Evolutionary conservation across 163 green algal species (phyloP), one percentile per base, ranked within the genome.

Genomic region (Scenedesmus sp.): DNA sequence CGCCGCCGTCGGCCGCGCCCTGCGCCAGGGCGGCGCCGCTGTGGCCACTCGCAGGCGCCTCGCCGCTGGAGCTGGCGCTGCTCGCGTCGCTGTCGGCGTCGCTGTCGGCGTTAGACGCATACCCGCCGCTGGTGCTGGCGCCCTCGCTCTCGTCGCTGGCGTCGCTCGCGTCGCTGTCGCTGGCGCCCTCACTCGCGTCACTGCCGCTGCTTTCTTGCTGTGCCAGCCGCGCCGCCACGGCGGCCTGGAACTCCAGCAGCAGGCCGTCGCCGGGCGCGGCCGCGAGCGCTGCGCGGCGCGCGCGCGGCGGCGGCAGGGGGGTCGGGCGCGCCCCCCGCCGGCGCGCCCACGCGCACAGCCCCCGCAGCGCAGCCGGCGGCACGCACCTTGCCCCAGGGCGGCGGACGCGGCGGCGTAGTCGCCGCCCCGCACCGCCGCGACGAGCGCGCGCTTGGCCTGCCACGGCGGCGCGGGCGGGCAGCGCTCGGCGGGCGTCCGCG

Each of bases 401-500:
- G 45, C 9, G 26, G 60, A 15, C 39, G 69, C 69, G 44, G 53
- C n/a, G 20, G 29, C n/a, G 50, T 77, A 66, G n/a, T 77, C 34
- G 53, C 65, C 4, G 13, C 44, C 53, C 39, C 54, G 39, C 2
- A 77, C 14, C 4, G 69, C 69, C 28, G 22, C 22, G 9, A 77
- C 62, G 22, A 67, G 22, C 4, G 64, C 54, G 20, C 36, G 53
- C 29, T 77, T 77, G 50, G 50, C 20, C 67, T 76, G 51, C 29
- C n/a, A 14, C 6, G 0, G 29, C 20, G 44, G 18, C 3, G 14
- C 20, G 6, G 36, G 7, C 24, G 24, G 4, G 5, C 2, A 17
- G n/a, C 17, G 2, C 31, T 22, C 3, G 14, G 10, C 31, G 15
- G 4, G 1, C 0, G 33, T 17, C 26, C 24, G 15, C 2, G 34